Percentiles rank a stretch among this genome's conserved stretches.
Evolutionary conservation across 495 filamentous ascomycete species (phyloP).

Genomic region (Cercophora samala): DNA sequence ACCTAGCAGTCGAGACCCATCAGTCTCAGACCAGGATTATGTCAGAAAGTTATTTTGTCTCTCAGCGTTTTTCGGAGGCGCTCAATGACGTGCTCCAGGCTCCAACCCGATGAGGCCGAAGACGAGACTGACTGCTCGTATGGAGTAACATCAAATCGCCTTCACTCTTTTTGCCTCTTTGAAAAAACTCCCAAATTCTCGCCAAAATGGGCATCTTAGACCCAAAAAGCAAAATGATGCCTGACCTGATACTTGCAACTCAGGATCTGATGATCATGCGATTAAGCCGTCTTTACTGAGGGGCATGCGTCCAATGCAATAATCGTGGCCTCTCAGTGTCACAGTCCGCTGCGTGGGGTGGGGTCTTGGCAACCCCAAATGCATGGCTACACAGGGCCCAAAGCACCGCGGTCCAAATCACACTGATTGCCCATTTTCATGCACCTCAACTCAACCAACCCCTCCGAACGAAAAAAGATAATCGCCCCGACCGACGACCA

Average conservation of each 20-base stretch:
- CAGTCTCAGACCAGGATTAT: neutral
- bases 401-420: neutral
- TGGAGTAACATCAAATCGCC: neutral
- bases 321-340: neutral
- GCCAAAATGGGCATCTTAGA: neutral
- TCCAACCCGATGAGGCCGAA: neutral
- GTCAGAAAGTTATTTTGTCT: neutral
- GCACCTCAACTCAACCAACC: neutral
- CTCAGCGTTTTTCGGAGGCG: neutral
- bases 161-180: neutral
- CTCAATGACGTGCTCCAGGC: neutral
- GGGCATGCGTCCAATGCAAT: neutral
- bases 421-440: neutral
- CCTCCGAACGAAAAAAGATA: neutral
- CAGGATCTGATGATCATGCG: neutral
- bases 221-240: neutral
- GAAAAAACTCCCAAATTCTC: neutral
- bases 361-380: slow-evolving; percentile 9
- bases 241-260: neutral
- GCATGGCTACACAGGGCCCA: neutral
- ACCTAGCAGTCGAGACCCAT: neutral
- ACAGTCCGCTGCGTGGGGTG: neutral
- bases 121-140: neutral
- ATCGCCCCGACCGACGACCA: neutral
- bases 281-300: neutral